Evolutionary conservation across 2,329 filamentous ascomycete genomes (phyloP), one percentile per base, ranked within the genome.

Genomic region (Paraphoma chrysanthemicola): DNA sequence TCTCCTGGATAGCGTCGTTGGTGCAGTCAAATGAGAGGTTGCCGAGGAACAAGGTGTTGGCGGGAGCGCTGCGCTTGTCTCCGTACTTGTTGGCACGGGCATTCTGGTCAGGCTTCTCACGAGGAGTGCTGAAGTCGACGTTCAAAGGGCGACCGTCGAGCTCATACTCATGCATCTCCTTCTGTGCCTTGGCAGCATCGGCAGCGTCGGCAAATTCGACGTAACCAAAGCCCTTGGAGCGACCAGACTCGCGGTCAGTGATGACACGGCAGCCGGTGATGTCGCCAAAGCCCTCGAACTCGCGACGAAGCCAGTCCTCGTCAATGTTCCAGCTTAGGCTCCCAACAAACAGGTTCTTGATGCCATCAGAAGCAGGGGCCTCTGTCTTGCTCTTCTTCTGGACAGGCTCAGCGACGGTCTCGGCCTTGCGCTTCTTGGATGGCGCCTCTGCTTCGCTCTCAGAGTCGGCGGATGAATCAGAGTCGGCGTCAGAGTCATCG

Each of bases 181-280:
- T 86, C 66, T 89, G 85, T 53, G 92, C 92, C 75, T 88, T 88
- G 69, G 85, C 85, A 54, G 90, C 90, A 74, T 86, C 84, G 57
- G 86, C 88, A 58, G 84, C 79, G 66, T 83, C 86, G 74, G 83
- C 82, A 79, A 93, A 97, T 82, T 97, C 93, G 70, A 97, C 91
- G 76, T 97, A 97, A 59, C 93, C 93, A 78, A 96, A 97, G 65
- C 92, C 93, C 81, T 93, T 93, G 79, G 93, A 94, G 74, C 92
- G 90, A 71, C 91, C 91, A 72, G 84, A 86, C 53, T 89, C 87
- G 77, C 89, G 89, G 81, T 96, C 92, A 68, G 88, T 93, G 77
- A 97, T 91, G 73, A 97, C 88, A 69, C 92, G 90, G 63, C 88
- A 90, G 69, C 87, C 85, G 64, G 82, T 80, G 54, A 96, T 83